Conservation (phyloP, 495 filamentous ascomycete genomes). For the Letharia lupina region DNA sequence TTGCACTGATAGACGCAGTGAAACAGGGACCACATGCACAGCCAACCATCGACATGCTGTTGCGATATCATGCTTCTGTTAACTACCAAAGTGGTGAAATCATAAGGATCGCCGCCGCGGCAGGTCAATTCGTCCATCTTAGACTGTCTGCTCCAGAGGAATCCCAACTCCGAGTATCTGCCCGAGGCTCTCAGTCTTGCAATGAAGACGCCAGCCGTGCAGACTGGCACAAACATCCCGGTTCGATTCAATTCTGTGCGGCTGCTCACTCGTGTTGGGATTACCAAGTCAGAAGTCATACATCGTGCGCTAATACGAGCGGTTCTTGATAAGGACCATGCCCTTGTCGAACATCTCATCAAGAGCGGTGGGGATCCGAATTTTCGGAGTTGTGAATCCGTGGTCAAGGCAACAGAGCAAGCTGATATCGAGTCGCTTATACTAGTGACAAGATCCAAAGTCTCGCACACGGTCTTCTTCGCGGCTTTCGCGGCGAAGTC, state of each 20-base stretch:
- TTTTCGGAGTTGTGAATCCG: conserved; percentile 3
- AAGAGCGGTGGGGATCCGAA: conserved; percentile 15
- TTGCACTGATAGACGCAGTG: conserved; percentile 19
- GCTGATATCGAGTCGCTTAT: conserved; percentile 13
- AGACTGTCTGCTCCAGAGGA: conserved; percentile 11
- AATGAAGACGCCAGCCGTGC: conserved; percentile 10
- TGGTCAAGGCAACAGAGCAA: conserved; percentile 8
- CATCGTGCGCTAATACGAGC: conserved; percentile 14
- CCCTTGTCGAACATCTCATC: conserved; percentile 10
- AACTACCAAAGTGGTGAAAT: conserved; percentile 11
- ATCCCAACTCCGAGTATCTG: conserved; percentile 10
- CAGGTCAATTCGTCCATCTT: conserved; percentile 16
- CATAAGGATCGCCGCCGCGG: conserved; percentile 13
- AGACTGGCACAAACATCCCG: neutral
- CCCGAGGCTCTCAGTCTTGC: conserved; percentile 15
- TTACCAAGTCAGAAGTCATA: neutral
- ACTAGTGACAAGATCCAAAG: conserved; percentile 1
- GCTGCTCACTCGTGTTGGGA: conserved; percentile 5
- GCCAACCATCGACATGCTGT: conserved; percentile 17
- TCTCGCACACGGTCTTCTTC: conserved; percentile 9
- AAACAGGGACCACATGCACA: conserved; percentile 9
- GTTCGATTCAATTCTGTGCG: conserved; percentile 11
- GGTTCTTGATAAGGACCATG: conserved; percentile 15
- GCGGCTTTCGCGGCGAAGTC: conserved; percentile 12
- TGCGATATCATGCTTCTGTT: conserved; percentile 16